A percentile compares a stretch with the other conserved stretches of the same genome.
Conservation (phyloP, 2,329 filamentous ascomycete species). For the Allantophomopsis cytisporea region DNA sequence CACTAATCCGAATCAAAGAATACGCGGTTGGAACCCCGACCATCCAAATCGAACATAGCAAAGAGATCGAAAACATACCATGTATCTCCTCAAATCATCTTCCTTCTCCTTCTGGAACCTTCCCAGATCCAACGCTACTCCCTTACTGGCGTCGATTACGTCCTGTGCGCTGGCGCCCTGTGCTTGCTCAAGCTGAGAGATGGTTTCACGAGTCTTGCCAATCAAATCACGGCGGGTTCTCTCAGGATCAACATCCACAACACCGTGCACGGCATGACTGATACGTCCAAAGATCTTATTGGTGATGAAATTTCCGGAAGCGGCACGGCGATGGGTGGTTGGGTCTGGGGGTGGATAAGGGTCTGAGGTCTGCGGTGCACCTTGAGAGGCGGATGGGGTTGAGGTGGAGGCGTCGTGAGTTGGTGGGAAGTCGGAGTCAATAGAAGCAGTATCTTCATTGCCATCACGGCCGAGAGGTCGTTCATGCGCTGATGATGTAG, state of each 20-base stretch:
- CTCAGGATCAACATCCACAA: slow-evolving; percentile 93
- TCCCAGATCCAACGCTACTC: slow-evolving; percentile 79
- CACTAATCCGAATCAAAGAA: no score
- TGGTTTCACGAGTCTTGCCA: slow-evolving; percentile 84
- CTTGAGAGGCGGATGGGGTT: slow-evolving; percentile 63
- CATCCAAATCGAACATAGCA: background rate
- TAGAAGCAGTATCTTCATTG: slow-evolving; percentile 70
- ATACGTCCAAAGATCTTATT: slow-evolving; percentile 90
- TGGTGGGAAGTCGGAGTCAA: slow-evolving; percentile 92
- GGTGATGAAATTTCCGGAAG: slow-evolving; percentile 82
- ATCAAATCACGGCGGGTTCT: slow-evolving; percentile 85
- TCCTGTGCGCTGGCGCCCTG: slow-evolving; percentile 80
- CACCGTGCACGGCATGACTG: slow-evolving; percentile 89
- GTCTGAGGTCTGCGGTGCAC: slow-evolving; percentile 39
- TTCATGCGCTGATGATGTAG: slow-evolving; percentile 40
- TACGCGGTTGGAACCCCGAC: no score
- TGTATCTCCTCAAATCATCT: slow-evolving; percentile 83
- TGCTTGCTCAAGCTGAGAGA: slow-evolving; percentile 79
- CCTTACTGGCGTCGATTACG: slow-evolving; percentile 82
- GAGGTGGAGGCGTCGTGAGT: slow-evolving; percentile 63
- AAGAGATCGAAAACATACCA: slow-evolving; percentile 50
- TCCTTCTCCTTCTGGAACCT: slow-evolving; percentile 94
- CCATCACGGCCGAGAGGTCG: slow-evolving; percentile 31
- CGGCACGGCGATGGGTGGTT: slow-evolving; percentile 60
- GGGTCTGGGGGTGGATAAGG: slow-evolving; percentile 15